Evolutionary conservation across 139 green algal species (phyloP), one percentile per base, ranked within the genome.

Genomic region (Nannochloris sp.): DNA sequence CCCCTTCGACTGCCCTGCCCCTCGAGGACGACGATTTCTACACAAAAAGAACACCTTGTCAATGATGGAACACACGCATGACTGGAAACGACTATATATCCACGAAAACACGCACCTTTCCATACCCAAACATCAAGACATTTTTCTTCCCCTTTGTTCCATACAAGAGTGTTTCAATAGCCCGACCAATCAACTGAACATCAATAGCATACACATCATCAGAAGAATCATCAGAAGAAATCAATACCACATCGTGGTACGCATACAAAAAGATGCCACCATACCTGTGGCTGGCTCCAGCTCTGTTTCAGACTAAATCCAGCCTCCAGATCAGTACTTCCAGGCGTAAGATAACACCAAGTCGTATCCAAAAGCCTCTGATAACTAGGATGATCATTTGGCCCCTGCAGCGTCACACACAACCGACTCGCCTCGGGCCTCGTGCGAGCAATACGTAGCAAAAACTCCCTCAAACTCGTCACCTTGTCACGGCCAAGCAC

Each of bases 121-220:
- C 56, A 57, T 70, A 88, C 3, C 79, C 83, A 25, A 61, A 68
- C 3, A 71, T 71, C 11, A 89, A 63, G 20, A 89, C 71, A 56
- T 86, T 89, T 28, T 65, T 61, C 12, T 36, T 57, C 5, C 17
- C 23, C 25, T 55, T 9, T n/a, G 49, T 56, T 6, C 12, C 25
- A 4, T 72, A 51, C 1, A 88, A 63, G 49, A 89, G 62, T 2
- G 49, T 48, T 40, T 89, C 83, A 5, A 89, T 72, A 0, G 81
- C 82, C 16, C 79, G 67, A 5, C 67, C 44, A 3, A 89, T 10
- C 8, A 89, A 44, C 82, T 89, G 78, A 23, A 68, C 1, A 26
- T 30, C 14, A 0, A 46, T 11, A 20, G 17, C 33, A 2, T 9
- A 11, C 10, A 6, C 9, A 40, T 55, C n/a, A 55, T 20, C 46